These are phyloP conservation scores for Phytopythium helicoides DNA, from an alignment of 352 stramenopile species.

Conservation along the genomic window DNA sequence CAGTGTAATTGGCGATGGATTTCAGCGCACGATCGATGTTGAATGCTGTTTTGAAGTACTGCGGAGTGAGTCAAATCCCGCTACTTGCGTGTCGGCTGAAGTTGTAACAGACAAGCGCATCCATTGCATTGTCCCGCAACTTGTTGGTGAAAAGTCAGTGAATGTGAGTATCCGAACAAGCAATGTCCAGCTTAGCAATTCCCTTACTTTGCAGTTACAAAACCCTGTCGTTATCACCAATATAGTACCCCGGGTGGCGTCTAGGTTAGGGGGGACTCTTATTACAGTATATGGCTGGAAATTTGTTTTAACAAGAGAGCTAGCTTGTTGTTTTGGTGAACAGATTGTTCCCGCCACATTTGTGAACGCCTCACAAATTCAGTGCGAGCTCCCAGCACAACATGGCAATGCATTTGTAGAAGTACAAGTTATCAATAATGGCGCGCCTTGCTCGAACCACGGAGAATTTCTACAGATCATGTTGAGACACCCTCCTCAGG, in stretches of 20 bases:
- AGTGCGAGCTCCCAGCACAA: conserved; percentile 43
- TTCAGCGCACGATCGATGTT: conserved; percentile 29
- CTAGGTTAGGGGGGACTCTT: conserved; percentile 34
- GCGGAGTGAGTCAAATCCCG: not conserved
- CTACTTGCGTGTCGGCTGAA: conserved; percentile 16
- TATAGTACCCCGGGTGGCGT: conserved; percentile 26
- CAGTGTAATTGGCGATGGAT: conserved; percentile 42
- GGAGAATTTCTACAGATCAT: conserved; percentile 27
- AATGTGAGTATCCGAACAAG: conserved; percentile 23
- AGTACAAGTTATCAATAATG: conserved; percentile 24
- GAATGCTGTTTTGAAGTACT: conserved; percentile 50
- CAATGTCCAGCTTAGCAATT: conserved; percentile 1
- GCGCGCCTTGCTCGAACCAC: conserved; percentile 14
- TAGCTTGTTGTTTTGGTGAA: conserved; percentile 70
- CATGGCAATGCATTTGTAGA: conserved; percentile 14
- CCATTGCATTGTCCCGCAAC: conserved; percentile 21
- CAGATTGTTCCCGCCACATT: conserved; percentile 51
- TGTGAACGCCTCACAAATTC: conserved; percentile 55
- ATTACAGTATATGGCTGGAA: conserved; percentile 43
- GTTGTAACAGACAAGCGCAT: conserved; percentile 34
- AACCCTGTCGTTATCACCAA: conserved; percentile 19
- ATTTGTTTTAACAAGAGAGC: conserved; percentile 43
- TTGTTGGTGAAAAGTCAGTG: conserved; percentile 11
- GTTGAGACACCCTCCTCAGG: conserved; percentile 31
- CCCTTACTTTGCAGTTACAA: conserved; percentile 26